These are phyloP conservation scores for Yamadazyma buinensis DNA, from an alignment of 1,139 yeast species.

Conservation along the genomic window DNA sequence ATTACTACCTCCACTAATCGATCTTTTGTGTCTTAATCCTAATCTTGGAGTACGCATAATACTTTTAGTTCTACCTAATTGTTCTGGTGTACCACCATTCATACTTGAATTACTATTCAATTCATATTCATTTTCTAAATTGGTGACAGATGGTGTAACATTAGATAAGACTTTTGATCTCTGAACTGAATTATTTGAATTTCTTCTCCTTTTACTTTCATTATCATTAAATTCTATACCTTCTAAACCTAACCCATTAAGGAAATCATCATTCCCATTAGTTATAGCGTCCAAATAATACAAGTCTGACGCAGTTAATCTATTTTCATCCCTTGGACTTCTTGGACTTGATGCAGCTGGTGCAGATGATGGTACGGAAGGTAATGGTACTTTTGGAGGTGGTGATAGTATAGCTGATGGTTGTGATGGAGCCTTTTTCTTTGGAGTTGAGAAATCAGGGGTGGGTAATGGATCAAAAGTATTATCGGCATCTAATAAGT, in stretches of 20 bases:
- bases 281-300: constrained; percentile 14
- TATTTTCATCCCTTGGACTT: constrained; percentile 17
- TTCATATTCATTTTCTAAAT: constrained; percentile 24
- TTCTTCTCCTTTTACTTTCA: constrained; percentile 8
- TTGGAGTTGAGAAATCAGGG: constrained; percentile 17
- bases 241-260: constrained; percentile 41
- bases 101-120: constrained; percentile 7
- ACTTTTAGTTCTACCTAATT: constrained; percentile 23
- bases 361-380: constrained; percentile 13
- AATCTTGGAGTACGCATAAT: constrained; percentile 30
- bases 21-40: constrained; percentile 39
- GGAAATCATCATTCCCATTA: constrained; percentile 17
- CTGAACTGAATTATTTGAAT: constrained; percentile 5
- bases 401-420: constrained; percentile 21
- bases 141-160: constrained; percentile 36
- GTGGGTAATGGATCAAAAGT: constrained; percentile 9
- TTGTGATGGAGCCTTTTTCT: constrained; percentile 7
- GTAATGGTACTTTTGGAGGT: constrained; percentile 33
- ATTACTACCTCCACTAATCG: constrained; percentile 31
- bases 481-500: constrained; percentile 3
- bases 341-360: constrained; percentile 6
- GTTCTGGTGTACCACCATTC: constrained; percentile 3
- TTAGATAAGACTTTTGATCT: constrained; percentile 11
- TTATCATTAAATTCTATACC: constrained; percentile 27
- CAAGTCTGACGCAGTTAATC: constrained; percentile 11